phyloP scores from a whole-genome alignment of 495 filamentous ascomycete genomes.

The Penicillium cosmopolitanum region DNA sequence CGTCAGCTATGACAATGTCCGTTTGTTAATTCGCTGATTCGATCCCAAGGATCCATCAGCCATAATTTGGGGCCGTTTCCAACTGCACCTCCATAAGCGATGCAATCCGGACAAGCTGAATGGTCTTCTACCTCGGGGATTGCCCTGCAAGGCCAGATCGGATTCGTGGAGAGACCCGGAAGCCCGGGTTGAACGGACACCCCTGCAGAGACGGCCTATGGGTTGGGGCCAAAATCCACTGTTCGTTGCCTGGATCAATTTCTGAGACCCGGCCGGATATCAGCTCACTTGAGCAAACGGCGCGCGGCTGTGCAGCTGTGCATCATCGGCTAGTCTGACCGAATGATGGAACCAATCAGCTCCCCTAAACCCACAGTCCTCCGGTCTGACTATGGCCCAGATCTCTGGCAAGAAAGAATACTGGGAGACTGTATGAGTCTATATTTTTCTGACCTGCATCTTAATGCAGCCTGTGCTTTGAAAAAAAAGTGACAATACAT shows the following conservation, averaged over 20 bases:
- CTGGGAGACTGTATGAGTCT: background rate
- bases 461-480: background rate
- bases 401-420: background rate
- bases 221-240: conserved; percentile 1
- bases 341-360: conserved; percentile 20
- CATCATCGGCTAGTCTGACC: conserved; percentile 16
- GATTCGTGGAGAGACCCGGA: background rate
- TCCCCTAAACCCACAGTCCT: conserved; percentile 1
- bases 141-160: background rate
- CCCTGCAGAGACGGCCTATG: background rate
- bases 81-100: background rate
- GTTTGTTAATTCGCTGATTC: background rate
- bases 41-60: background rate
- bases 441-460: background rate
- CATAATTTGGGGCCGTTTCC: background rate
- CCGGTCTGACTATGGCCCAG: background rate
- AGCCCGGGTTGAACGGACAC: background rate
- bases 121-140: background rate
- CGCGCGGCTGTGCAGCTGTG: background rate
- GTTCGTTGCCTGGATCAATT: conserved; percentile 11
- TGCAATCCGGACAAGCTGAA: background rate
- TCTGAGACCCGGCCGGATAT: conserved; percentile 9
- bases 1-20: background rate
- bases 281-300: conserved; percentile 10
- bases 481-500: conserved; percentile 1